phyloP scores from a whole-genome alignment of 2,329 filamentous ascomycete genomes.

The Trichoderma polysporum region DNA sequence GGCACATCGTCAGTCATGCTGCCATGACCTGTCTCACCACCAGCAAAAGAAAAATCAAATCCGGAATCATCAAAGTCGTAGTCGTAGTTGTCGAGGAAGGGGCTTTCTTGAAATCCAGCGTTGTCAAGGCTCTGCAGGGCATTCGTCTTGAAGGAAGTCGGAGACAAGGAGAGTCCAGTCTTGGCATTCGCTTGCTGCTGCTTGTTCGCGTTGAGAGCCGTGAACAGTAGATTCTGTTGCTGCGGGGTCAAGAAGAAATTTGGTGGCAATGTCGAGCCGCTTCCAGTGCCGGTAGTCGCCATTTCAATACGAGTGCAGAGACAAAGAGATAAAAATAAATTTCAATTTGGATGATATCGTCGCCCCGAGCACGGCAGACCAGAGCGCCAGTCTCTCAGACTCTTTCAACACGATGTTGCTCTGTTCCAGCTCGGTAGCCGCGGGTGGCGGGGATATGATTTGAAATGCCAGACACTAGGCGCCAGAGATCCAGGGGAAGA shows the following conservation, averaged over 20 bases:
- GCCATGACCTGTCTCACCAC: slow-evolving; percentile 49
- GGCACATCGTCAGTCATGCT: slow-evolving; percentile 77
- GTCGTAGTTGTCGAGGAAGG: slow-evolving; percentile 75
- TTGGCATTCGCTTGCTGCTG: slow-evolving; percentile 31
- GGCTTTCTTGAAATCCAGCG: slow-evolving; percentile 66
- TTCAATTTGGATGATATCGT: not conserved
- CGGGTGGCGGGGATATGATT: slow-evolving; percentile 19
- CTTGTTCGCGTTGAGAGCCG: slow-evolving; percentile 72
- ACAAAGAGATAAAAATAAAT: not conserved
- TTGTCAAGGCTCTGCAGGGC: slow-evolving; percentile 42
- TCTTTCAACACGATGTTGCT: not conserved
- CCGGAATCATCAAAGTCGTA: slow-evolving; percentile 74
- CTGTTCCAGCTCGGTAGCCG: slow-evolving; percentile 4
- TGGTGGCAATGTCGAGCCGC: slow-evolving; percentile 42
- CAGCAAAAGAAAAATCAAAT: slow-evolving; percentile 65
- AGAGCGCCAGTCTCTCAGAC: not conserved
- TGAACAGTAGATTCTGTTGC: slow-evolving; percentile 73
- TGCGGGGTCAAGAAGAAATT: slow-evolving; percentile 71
- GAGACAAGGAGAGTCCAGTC: slow-evolving; percentile 43
- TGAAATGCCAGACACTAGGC: slow-evolving; percentile 17
- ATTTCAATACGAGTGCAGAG: slow-evolving; percentile 35
- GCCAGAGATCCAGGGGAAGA: not conserved
- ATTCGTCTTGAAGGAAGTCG: slow-evolving; percentile 51
- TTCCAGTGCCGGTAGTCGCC: slow-evolving; percentile 50
- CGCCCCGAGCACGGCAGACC: not conserved